Base-by-base conservation (phyloP, 768 basidiomycete species). In the Agaricus sinodeliciosus region DNA sequence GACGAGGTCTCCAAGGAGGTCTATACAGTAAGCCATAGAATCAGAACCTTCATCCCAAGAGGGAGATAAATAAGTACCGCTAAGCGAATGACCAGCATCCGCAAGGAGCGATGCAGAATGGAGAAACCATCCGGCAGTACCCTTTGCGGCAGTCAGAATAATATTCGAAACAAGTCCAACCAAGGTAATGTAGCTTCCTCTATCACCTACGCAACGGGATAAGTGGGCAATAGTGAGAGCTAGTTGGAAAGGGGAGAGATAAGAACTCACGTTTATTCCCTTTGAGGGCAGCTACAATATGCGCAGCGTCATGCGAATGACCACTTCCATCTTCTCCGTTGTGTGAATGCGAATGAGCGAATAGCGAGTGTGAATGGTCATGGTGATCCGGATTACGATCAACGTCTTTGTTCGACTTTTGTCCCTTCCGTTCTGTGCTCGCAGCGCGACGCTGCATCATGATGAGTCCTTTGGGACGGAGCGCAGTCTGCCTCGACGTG, bases 51-150 rank as follows among this genome's bases (percentile, higher is more conserved):
- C 35, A 16, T 40, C 28, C 39, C 40, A 48, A 3, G 31, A 48
- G 34, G 18, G 44, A 19, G 46, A 31, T 15, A 28, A 13, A 31
- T 28, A 77, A 84, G 58, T 58, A 90, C 89, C 92, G 62, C 89
- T 90, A 56, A 90, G 55, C 0, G 89, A 91, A 65, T 99, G 95
- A 19, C 90, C 94, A 0, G 94, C 94, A 60, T 97, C 95, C 3
- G 95, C 95, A 13, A 98, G 75, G 40, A 98, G 72, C 0, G 91
- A 84, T 7, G 93, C 92, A 5, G 90, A 93, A 61, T 97, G 93
- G 78, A 90, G 79, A 63, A 80, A 84, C 80, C 87, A 87, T 18
- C 94, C 96, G 36, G 95, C 94, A 9, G 77, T 62, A 36, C 93
- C 95, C 66, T 99, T 99, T 27, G 84, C 74, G 13, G 72, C 73